Base-by-base conservation (phyloP, 2,329 filamentous ascomycete genomes). In the Trichoderma pleuroti region DNA sequence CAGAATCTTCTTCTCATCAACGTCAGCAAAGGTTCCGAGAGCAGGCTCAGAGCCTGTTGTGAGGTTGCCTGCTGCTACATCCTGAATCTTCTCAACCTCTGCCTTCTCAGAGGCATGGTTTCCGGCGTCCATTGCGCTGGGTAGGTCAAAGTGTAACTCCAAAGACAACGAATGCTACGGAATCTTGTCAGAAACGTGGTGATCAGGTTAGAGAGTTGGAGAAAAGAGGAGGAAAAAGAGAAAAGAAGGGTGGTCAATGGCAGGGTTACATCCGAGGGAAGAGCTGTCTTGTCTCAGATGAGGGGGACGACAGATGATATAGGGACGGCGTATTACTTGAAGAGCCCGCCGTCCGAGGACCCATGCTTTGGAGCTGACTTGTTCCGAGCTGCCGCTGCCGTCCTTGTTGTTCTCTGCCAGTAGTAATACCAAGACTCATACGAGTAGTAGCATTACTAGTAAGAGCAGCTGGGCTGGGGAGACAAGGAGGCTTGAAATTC, bases 1-100 rank as follows among this genome's bases (percentile, higher is more conserved):
- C 32, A 91, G 76, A 14, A 91, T 83, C 70, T 82, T 86, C 77
- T 86, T 89, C 77, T 91, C 87, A n/a, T 72, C 68, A 52, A 72
- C 16, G 39, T 72, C 54, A 24, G 14, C 39, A 56, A 72, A 70
- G 5, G 63, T 68, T n/a, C 26, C 54, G 28, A 57, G 8, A 14
- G 49, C 46, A 46, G 34, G n/a, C n/a, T 70, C 60, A 21, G 49
- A 63, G 18, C 60, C 60, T 3, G 32, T 56, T 9, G 34, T 63
- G 26, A 21, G 21, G 28, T 16, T 28, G 28, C 36, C 34, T 54
- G 30, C 30, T 26, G 24, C 36, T 16, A 42, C 69, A 61, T 68
- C 26, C 18, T 71, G 69, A 46, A 68, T 34, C 34, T 68, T 65
- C 30, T 71, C 69, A 32, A 60, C 69, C 54, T 71, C 69, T 61